Percentiles rank a stretch among this genome's conserved stretches.
These are phyloP conservation scores for Corylus heterophylla DNA, from an alignment of 306 rosid species.

Conservation along the genomic window DNA sequence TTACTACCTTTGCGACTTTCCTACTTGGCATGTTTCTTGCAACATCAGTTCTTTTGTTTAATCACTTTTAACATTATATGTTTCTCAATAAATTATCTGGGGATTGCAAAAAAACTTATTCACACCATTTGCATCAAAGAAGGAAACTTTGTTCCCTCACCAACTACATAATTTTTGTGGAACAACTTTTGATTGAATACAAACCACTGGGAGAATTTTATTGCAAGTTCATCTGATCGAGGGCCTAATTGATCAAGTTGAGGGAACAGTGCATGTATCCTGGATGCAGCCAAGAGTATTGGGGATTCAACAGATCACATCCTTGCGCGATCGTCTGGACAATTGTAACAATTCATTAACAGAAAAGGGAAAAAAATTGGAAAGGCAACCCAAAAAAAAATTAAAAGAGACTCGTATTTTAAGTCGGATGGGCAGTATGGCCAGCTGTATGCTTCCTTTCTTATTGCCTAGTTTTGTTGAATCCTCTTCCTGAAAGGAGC, in stretches of 20 bases:
- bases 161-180: not conserved
- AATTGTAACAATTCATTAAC: too few relatives aligned
- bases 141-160: not conserved
- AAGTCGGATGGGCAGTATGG: too few relatives aligned
- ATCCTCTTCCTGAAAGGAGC: not conserved
- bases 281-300: too few relatives aligned
- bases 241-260: conserved; percentile 96
- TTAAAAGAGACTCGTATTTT: too few relatives aligned
- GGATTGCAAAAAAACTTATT: not conserved
- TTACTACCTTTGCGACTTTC: not conserved
- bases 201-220: not conserved
- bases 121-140: not conserved
- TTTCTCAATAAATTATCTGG: not conserved
- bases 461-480: too few relatives aligned
- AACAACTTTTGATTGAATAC: not conserved
- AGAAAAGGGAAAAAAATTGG: conserved; percentile 42
- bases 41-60: not conserved
- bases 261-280: conserved; percentile 89
- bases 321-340: too few relatives aligned
- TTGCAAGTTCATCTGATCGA: conserved; percentile 96
- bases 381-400: conserved; percentile 51
- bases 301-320: too few relatives aligned
- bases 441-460: too few relatives aligned
- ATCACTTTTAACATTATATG: not conserved
- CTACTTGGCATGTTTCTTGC: not conserved